Conservation (phyloP, 768 basidiomycete genomes). For the Crassisporium funariophilum region DNA sequence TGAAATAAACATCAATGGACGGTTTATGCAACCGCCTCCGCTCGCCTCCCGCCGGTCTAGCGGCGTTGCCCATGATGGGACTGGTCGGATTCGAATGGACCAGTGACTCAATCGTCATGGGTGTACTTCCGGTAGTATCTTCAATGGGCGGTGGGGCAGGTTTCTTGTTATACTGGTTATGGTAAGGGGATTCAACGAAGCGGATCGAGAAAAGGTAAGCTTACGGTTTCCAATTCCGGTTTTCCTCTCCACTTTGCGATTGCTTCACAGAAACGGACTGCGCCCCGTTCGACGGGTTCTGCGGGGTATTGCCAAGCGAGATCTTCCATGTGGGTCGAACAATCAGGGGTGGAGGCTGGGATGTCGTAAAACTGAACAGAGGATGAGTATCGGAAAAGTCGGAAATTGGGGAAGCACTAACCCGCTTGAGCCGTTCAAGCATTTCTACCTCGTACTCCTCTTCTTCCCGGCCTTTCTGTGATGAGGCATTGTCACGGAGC, state of each 20-base stretch:
- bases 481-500: slow-evolving; percentile 32
- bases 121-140: slow-evolving; percentile 29
- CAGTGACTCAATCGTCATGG: slow-evolving; percentile 64
- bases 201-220: slow-evolving; percentile 20
- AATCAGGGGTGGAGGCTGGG: slow-evolving; percentile 67
- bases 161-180: slow-evolving; percentile 60
- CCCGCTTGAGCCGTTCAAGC: slow-evolving; percentile 68
- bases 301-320: slow-evolving; percentile 80
- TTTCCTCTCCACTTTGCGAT: slow-evolving; percentile 82
- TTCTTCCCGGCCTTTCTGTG: slow-evolving; percentile 53
- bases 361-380: slow-evolving; percentile 71
- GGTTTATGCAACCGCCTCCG: slow-evolving; percentile 33
- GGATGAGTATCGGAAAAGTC: slow-evolving; percentile 5
- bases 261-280: slow-evolving; percentile 80
- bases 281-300: slow-evolving; percentile 78
- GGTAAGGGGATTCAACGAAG: slow-evolving; percentile 26
- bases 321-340: slow-evolving; percentile 79
- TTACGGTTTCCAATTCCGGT: slow-evolving; percentile 79
- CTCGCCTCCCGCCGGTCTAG: slow-evolving; percentile 14
- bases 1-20: slow-evolving; percentile 51
- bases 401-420: slow-evolving; percentile 33
- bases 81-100: slow-evolving; percentile 73
- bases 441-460: slow-evolving; percentile 77
- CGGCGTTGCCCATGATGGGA: slow-evolving; percentile 40
- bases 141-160: slow-evolving; percentile 26